These are phyloP conservation scores for Geranomyces michiganensis DNA, from an alignment of 192 early-diverging fungal genomes.

Conservation along the genomic window DNA sequence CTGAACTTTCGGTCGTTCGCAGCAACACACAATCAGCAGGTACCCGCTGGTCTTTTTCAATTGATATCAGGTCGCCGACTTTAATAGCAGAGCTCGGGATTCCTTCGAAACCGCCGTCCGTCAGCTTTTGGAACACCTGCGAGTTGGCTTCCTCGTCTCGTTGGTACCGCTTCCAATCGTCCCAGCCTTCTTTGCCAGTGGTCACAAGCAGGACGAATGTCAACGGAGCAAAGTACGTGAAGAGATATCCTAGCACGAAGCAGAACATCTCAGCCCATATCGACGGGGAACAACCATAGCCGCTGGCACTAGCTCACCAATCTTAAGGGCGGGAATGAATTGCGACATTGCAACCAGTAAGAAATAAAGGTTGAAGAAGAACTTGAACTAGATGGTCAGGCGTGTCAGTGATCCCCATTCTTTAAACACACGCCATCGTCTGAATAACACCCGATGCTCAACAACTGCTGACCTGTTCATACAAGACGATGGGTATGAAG, in stretches of 20 bases:
- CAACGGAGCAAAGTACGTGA: slow-evolving; percentile 93
- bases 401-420: not conserved
- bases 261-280: not conserved
- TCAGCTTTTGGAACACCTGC: slow-evolving; percentile 73
- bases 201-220: slow-evolving; percentile 89
- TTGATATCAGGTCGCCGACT: slow-evolving; percentile 85
- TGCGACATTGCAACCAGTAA: slow-evolving; percentile 90
- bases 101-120: slow-evolving; percentile 53
- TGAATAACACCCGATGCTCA: not conserved
- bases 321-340: slow-evolving; percentile 83
- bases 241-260: slow-evolving; percentile 70
- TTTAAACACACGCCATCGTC: not conserved
- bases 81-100: slow-evolving; percentile 80
- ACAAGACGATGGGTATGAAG: slow-evolving; percentile 91
- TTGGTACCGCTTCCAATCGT: slow-evolving; percentile 81
- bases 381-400: slow-evolving; percentile 73
- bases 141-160: slow-evolving; percentile 89
- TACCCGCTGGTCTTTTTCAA: slow-evolving; percentile 86
- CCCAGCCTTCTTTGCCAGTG: slow-evolving; percentile 88
- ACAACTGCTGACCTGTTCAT: slow-evolving; percentile 76
- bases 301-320: slow-evolving; percentile 47
- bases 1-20: slow-evolving; percentile 77
- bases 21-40: slow-evolving; percentile 91
- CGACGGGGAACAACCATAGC: not conserved
- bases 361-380: slow-evolving; percentile 96